Percentiles rank a stretch among this genome's conserved stretches.
Conservation (phyloP, 805 yeast species). For the Alloascoidea hylecoeti region DNA sequence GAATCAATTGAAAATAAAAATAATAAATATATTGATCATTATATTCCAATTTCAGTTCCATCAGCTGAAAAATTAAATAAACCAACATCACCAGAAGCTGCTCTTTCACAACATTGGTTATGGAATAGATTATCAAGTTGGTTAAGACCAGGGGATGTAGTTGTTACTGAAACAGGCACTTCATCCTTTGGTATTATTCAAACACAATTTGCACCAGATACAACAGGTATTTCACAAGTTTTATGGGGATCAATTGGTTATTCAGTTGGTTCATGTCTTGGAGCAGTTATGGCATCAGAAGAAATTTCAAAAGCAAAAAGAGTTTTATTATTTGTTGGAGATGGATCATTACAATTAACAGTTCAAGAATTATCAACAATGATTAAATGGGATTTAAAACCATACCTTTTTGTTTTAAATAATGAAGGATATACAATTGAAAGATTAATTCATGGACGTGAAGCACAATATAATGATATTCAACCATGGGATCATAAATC, state of each 20-base stretch:
- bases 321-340: slow-evolving; percentile 49
- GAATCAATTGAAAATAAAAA: no score
- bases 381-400: slow-evolving; percentile 36
- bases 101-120: slow-evolving; percentile 26
- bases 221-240: slow-evolving; percentile 42
- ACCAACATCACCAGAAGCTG: slow-evolving; percentile 32
- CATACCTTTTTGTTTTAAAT: slow-evolving; percentile 45
- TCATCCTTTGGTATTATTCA: slow-evolving; percentile 49
- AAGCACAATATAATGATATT: slow-evolving; percentile 42
- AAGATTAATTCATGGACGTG: slow-evolving; percentile 41
- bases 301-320: slow-evolving; percentile 31
- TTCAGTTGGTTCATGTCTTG: slow-evolving; percentile 49
- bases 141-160: slow-evolving; percentile 42
- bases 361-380: slow-evolving; percentile 51
- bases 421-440: slow-evolving; percentile 58
- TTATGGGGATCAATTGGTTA: slow-evolving; percentile 58
- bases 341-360: slow-evolving; percentile 55
- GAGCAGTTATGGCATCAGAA: slow-evolving; percentile 43
- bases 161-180: slow-evolving; percentile 54
- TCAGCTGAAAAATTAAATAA: slow-evolving; percentile 19
- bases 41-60: no score
- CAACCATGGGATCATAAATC: slow-evolving; percentile 44
- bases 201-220: slow-evolving; percentile 34
- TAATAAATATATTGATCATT: no score
- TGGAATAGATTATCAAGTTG: slow-evolving; percentile 37